Conservation (phyloP, 257 asterid genomes). For the Linderniella brevidens region DNA sequence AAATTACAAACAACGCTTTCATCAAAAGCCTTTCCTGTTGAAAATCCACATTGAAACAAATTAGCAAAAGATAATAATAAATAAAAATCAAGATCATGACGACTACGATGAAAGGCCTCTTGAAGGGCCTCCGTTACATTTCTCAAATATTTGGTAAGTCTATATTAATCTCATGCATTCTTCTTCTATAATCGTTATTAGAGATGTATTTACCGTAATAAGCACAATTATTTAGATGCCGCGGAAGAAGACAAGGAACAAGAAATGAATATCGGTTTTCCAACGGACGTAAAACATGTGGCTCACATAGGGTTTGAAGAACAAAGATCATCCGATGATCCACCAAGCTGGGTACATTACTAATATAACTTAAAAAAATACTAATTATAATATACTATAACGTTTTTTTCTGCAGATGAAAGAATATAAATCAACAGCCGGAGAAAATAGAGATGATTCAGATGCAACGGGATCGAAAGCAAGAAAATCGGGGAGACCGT, state of each 20-base stretch:
- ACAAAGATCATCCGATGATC: not conserved
- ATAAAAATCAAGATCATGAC: not conserved
- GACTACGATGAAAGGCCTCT: not conserved
- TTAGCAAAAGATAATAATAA: no score
- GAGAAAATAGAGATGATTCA: not conserved
- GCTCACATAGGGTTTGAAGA: not conserved
- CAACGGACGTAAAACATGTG: not conserved
- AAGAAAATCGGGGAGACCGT: no score
- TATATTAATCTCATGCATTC: no score
- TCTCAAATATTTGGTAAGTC: not conserved
- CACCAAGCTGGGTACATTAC: not conserved
- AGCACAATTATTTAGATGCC: no score
- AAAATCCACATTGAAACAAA: no score
- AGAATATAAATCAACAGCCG: not conserved
- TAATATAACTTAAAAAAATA: not conserved
- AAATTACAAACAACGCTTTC: no score
- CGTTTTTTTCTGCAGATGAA: not conserved
- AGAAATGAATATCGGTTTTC: not conserved
- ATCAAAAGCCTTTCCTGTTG: no score
- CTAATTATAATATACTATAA: not conserved
- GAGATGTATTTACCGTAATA: not conserved
- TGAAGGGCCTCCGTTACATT: not conserved
- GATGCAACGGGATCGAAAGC: no score
- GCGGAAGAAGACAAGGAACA: not conserved
- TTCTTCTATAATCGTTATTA: no score